Evolutionary conservation across 2,329 filamentous ascomycete species (phyloP), one percentile per base, ranked within the genome.

Genomic region (Fusarium ambrosium): DNA sequence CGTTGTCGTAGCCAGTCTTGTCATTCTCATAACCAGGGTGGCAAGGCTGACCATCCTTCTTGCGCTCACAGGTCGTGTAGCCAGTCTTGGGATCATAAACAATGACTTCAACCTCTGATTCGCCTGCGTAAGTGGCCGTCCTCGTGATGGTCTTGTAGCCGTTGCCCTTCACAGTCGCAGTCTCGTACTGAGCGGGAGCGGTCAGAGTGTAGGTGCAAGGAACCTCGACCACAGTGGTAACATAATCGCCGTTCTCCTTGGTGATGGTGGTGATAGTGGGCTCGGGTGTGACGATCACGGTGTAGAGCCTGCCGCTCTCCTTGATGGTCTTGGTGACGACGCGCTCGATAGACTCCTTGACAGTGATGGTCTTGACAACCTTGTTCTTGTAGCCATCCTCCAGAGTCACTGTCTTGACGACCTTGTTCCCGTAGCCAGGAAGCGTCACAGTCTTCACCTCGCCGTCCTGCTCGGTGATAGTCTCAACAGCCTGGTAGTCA

Each of bases 81-180:
- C 81, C 81, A 9, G 79, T 82, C 66, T 74, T 73, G 39, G 78
- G 78, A 65, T 83, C 77, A 58, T 81, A 79, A 48, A 82, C 74
- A 68, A 78, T 79, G 48, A 81, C 76, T 45, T 83, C 78, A 29
- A 83, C 78, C 20, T 81, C 80, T 18, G 53, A 56, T 62, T 80
- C 64, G 16, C 70, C 74, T 2, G 69, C 70, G 10, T 72, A 75
- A 18, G 72, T 73, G 24, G 68, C 68, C 20, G 73, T 76, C n/a
- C 69, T 63, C 4, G 74, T 76, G 13, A 66, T 41, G 29, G 74
- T 76, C 32, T 77, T 67, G 39, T 64, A 68, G 43, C 51, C 37
- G 24, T 43, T 64, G 9, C 78, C 74, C 10, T 77, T 79, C 32
- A 77, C 70, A 18, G 77, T 77, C 16, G 79, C 61, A 3, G 80